Conservation (phyloP, 2,329 filamentous ascomycete species). For the Calonectria honghensis region DNA sequence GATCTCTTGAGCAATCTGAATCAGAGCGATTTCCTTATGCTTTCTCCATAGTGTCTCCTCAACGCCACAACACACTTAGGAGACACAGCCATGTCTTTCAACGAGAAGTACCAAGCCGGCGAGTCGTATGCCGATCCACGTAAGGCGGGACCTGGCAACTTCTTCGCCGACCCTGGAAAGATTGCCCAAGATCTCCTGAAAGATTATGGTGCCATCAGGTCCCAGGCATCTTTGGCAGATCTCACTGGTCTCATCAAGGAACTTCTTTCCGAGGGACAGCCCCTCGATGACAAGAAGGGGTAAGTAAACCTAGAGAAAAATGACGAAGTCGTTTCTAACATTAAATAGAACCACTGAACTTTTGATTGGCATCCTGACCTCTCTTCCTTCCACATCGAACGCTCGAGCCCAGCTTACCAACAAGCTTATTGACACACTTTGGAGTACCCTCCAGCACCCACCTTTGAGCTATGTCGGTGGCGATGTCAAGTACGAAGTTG, state of each 20-base stretch:
- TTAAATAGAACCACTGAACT: slow-evolving; percentile 61
- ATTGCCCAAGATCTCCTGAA: slow-evolving; percentile 59
- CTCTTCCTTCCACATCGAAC: slow-evolving; percentile 18
- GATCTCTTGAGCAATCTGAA: too few species aligned
- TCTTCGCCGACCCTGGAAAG: slow-evolving; percentile 59
- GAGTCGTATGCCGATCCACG: slow-evolving; percentile 59
- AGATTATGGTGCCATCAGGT: slow-evolving; percentile 55
- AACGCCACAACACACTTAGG: neutral
- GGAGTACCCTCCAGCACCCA: slow-evolving; percentile 73
- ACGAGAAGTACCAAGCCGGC: slow-evolving; percentile 62
- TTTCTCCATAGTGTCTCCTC: neutral
- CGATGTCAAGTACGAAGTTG: slow-evolving; percentile 63
- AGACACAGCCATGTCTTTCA: slow-evolving; percentile 55
- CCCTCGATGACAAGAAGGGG: slow-evolving; percentile 75
- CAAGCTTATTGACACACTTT: slow-evolving; percentile 71
- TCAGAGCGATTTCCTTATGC: neutral
- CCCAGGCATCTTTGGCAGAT: slow-evolving; percentile 55
- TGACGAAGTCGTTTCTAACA: slow-evolving; percentile 40
- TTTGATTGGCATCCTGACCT: slow-evolving; percentile 57
- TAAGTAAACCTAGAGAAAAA: slow-evolving; percentile 43
- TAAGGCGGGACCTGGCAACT: slow-evolving; percentile 48
- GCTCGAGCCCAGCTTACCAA: slow-evolving; percentile 45
- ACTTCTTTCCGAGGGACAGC: slow-evolving; percentile 65
- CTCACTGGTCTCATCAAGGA: slow-evolving; percentile 58
- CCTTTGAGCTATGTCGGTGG: slow-evolving; percentile 67